A percentile compares a stretch with the other conserved stretches of the same genome.
Conservation (phyloP, 371 early-diverging fungal species). For the Rhizomucor miehei region DNA sequence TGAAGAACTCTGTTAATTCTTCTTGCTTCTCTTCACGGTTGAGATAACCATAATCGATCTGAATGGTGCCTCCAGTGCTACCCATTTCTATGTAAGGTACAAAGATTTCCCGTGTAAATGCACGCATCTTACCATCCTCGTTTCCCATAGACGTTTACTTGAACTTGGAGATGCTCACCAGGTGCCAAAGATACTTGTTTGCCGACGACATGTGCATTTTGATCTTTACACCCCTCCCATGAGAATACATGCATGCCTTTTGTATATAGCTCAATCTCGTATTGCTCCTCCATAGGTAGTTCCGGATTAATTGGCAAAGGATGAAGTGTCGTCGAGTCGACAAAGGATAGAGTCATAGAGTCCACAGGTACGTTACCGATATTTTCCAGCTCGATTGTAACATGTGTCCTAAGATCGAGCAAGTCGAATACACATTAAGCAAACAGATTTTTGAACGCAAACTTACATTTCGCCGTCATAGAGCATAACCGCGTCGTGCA, state of each 20-base stretch:
- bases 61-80: constrained; percentile 68
- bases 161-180: constrained; percentile 53
- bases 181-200: constrained; percentile 52
- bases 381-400: constrained; percentile 70
- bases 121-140: constrained; percentile 55
- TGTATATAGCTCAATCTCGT: constrained; percentile 72
- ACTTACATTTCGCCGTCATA: constrained; percentile 79
- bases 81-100: background rate
- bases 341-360: constrained; percentile 65
- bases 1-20: constrained; percentile 52
- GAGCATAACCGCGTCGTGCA: constrained; percentile 72
- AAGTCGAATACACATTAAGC: background rate
- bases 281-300: constrained; percentile 66
- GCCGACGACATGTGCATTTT: constrained; percentile 23
- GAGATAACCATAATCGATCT: constrained; percentile 71
- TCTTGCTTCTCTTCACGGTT: constrained; percentile 16
- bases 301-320: constrained; percentile 44
- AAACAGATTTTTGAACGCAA: no score
- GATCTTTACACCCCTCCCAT: constrained; percentile 50
- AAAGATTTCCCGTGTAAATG: no score
- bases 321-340: constrained; percentile 56
- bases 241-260: constrained; percentile 65
- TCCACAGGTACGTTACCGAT: constrained; percentile 70
- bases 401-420: constrained; percentile 38
- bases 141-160: constrained; percentile 78